Conservation (phyloP, 345 rosid species). For the Salix koriyanagi region DNA sequence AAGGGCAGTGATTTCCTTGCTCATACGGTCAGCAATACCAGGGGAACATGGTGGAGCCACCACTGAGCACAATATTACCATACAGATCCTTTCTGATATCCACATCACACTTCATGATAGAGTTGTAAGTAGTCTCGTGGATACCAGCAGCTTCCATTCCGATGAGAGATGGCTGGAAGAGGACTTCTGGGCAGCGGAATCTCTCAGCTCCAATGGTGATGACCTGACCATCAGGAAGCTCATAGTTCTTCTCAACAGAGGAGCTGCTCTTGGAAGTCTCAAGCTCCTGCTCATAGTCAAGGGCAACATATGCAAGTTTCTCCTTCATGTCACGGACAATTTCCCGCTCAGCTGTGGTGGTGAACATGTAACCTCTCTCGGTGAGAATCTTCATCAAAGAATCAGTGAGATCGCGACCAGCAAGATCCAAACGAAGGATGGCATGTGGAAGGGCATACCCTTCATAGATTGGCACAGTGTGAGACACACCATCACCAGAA, state of each 20-base stretch:
- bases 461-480: constrained; percentile 62
- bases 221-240: constrained; percentile 59
- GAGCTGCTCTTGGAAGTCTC: constrained; percentile 65
- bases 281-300: constrained; percentile 56
- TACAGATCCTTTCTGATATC: constrained; percentile 64
- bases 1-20: constrained; percentile 61
- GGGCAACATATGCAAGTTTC: constrained; percentile 60
- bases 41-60: constrained; percentile 60
- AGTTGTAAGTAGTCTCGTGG: constrained; percentile 62
- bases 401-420: constrained; percentile 65
- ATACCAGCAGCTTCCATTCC: constrained; percentile 70
- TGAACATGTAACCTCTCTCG: constrained; percentile 64
- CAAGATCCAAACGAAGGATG: constrained; percentile 56
- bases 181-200: constrained; percentile 65
- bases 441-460: constrained; percentile 65
- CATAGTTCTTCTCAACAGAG: constrained; percentile 58
- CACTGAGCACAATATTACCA: constrained; percentile 59
- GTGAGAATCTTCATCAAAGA: constrained; percentile 60
- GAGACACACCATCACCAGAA: constrained; percentile 72
- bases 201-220: constrained; percentile 67
- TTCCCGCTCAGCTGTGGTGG: constrained; percentile 77
- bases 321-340: constrained; percentile 89
- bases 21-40: constrained; percentile 61
- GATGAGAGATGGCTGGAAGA: constrained; percentile 60
- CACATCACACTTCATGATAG: constrained; percentile 62